Conservation (phyloP, 768 basidiomycete species). For the Xanthoconium purpureum region DNA sequence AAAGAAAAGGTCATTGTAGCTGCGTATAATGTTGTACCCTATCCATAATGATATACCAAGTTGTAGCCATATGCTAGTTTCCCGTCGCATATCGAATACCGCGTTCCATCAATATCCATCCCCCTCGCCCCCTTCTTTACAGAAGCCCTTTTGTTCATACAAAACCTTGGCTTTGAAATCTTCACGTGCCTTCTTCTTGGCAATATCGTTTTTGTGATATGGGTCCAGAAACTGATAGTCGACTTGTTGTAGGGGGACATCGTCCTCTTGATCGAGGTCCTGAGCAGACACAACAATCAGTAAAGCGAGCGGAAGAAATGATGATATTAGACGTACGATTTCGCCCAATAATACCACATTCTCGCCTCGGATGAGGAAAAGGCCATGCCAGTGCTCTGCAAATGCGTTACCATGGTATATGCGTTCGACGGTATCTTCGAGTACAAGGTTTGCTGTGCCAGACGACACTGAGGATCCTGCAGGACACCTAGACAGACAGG, state of each 20-base stretch:
- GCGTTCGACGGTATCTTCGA: constrained; percentile 93
- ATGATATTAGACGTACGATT: constrained; percentile 61
- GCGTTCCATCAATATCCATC: constrained; percentile 71
- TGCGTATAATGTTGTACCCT: constrained; percentile 24
- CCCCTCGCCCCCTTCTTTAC: constrained; percentile 93
- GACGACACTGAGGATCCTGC: constrained; percentile 1
- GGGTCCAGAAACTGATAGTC: constrained; percentile 68
- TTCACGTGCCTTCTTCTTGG: constrained; percentile 75
- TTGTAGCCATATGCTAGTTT: constrained; percentile 16
- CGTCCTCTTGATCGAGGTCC: constrained; percentile 94
- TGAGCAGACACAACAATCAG: constrained; percentile 30
- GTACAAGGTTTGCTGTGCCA: constrained; percentile 85
- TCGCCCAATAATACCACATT: constrained; percentile 97
- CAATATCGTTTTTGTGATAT: constrained; percentile 71
- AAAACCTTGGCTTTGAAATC: constrained; percentile 80
- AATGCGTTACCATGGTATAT: constrained; percentile 88
- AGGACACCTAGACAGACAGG: neutral
- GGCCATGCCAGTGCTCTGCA: constrained; percentile 83
- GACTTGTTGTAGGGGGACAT: constrained; percentile 72
- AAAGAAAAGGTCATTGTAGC: constrained; percentile 49
- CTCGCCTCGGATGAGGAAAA: constrained; percentile 95
- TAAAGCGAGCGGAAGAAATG: constrained; percentile 1
- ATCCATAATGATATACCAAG: constrained; percentile 17
- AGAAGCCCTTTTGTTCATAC: constrained; percentile 84
- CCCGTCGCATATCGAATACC: neutral